Evolutionary conservation across 805 yeast species (phyloP).

Genomic region (Candida boidinii): DNA sequence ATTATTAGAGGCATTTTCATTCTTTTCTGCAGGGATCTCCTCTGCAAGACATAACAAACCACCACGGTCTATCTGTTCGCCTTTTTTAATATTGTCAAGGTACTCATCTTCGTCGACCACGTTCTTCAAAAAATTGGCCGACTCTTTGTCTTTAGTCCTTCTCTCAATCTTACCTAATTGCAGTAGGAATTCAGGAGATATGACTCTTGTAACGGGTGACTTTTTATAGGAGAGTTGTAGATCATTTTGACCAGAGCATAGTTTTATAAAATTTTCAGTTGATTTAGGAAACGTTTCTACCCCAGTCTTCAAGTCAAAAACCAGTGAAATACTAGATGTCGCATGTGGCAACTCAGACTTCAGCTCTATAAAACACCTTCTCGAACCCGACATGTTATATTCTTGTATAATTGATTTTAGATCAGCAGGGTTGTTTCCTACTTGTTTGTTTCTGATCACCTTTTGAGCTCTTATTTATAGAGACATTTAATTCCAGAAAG

Average conservation of each 20-base stretch:
- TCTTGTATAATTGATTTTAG: too few relatives aligned
- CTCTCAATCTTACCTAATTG: slow-evolving; percentile 15
- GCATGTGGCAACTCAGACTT: too few relatives aligned
- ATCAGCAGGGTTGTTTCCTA: too few relatives aligned
- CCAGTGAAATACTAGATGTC: too few relatives aligned
- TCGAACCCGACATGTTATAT: too few relatives aligned
- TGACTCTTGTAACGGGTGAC: slow-evolving; percentile 14
- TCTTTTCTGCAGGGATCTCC: not conserved
- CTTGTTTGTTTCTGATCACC: too few relatives aligned
- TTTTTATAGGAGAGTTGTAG: slow-evolving; percentile 9
- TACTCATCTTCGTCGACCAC: slow-evolving; percentile 7
- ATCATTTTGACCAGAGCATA: slow-evolving; percentile 10
- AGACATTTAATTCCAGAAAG: too few relatives aligned
- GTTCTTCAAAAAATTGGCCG: not conserved
- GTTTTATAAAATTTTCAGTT: slow-evolving; percentile 5
- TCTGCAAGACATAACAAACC: slow-evolving; percentile 12
- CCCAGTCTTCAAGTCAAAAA: too few relatives aligned
- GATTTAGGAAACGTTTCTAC: slow-evolving; percentile 10
- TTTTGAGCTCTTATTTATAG: too few relatives aligned
- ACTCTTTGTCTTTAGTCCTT: slow-evolving; percentile 1
- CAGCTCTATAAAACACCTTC: too few relatives aligned
- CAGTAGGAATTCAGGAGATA: slow-evolving; percentile 21
- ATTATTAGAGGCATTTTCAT: too few relatives aligned
- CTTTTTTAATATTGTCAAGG: not conserved
- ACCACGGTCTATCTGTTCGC: slow-evolving; percentile 1